Evolutionary conservation across 768 basidiomycete genomes (phyloP).

Genomic region (Polyporus arcularius): DNA sequence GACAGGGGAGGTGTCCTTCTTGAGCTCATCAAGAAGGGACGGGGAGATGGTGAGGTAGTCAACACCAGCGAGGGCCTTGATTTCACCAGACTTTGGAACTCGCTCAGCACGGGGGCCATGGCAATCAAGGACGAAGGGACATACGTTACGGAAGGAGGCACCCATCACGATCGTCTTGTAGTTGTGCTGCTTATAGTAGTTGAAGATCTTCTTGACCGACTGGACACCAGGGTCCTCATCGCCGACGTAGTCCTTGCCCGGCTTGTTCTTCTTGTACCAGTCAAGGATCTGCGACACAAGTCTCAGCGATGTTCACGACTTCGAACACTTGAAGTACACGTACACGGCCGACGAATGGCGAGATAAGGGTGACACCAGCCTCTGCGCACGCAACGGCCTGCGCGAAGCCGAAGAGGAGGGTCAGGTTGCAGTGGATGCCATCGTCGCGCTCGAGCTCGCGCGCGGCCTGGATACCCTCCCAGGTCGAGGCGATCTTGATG

Average conservation of each 20-base stretch:
- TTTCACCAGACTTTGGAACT: conserved; percentile 72
- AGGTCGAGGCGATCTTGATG: conserved; percentile 99
- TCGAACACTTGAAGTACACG: conserved; percentile 32
- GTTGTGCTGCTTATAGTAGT: conserved; percentile 98
- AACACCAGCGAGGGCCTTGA: conserved; percentile 92
- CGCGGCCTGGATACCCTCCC: conserved; percentile 99
- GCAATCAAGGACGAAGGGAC: conserved; percentile 28
- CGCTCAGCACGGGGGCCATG: conserved; percentile 1
- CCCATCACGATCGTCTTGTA: conserved; percentile 99
- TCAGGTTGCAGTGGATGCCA: conserved; percentile 97
- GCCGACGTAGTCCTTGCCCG: conserved; percentile 86
- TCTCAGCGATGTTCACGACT: conserved; percentile 14
- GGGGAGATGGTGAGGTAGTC: conserved; percentile 98
- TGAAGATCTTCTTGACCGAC: conserved; percentile 96
- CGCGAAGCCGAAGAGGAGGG: conserved; percentile 96
- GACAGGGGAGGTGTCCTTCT: conserved; percentile 72
- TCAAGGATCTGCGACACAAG: conserved; percentile 77
- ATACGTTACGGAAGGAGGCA: conserved; percentile 97
- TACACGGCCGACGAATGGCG: conserved; percentile 98
- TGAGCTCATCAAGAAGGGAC: conserved; percentile 87
- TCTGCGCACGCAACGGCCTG: conserved; percentile 99
- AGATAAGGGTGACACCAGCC: conserved; percentile 97
- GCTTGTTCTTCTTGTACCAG: conserved; percentile 92
- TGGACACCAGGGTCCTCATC: conserved; percentile 94
- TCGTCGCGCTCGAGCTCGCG: conserved; percentile 92